A percentile compares a stretch with the other conserved stretches of the same genome.
Conservation (phyloP, 2,329 filamentous ascomycete species). For the Hypoxylon sp. region DNA sequence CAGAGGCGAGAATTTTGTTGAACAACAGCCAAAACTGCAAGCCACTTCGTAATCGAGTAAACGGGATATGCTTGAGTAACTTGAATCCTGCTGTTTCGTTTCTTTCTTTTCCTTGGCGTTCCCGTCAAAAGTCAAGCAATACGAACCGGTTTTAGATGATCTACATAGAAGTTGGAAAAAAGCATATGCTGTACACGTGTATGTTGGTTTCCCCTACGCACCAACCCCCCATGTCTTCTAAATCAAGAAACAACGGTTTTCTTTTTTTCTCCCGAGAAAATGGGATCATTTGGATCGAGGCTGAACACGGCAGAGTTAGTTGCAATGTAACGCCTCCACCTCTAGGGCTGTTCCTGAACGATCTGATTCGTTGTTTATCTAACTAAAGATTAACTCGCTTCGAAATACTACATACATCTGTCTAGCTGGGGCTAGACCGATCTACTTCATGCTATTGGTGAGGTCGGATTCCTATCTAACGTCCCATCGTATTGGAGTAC, state of each 20-base stretch:
- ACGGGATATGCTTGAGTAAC: neutral
- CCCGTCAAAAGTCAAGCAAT: neutral
- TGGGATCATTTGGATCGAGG: constrained; percentile 12
- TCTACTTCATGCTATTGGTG: constrained; percentile 17
- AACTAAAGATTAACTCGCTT: constrained; percentile 14
- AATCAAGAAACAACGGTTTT: constrained; percentile 23
- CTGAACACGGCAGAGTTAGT: constrained; percentile 13
- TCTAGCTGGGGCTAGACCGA: constrained; percentile 9
- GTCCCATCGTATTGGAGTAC: constrained; percentile 6
- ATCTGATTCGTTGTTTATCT: constrained; percentile 22
- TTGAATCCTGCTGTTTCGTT: neutral
- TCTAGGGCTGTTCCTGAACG: constrained; percentile 29
- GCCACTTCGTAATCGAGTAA: constrained; percentile 3
- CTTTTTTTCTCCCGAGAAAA: constrained; percentile 2
- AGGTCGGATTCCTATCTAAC: constrained; percentile 25
- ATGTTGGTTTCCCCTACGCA: neutral
- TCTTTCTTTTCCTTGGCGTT: neutral
- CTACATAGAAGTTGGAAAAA: constrained; percentile 4
- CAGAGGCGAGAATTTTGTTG: neutral
- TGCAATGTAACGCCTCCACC: constrained; percentile 4
- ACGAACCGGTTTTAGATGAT: neutral
- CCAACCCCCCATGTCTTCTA: constrained; percentile 6
- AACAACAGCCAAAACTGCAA: neutral
- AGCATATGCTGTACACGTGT: constrained; percentile 11
- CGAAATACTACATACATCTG: neutral